Conservation (phyloP, 768 basidiomycete species). For the Termitomyces sp. region DNA sequence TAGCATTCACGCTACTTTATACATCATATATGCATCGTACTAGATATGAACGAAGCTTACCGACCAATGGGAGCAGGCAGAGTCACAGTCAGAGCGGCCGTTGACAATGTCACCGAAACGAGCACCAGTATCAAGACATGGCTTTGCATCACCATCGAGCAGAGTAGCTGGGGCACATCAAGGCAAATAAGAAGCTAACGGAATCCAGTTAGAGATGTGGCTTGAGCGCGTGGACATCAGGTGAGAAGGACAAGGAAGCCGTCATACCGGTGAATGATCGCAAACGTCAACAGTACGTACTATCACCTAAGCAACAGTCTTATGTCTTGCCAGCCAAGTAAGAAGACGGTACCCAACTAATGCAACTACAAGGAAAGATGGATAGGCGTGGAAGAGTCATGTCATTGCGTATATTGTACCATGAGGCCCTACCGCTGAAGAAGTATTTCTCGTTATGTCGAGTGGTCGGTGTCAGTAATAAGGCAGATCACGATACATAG, state of each 20-base stretch:
- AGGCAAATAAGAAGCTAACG: not conserved
- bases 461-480: not conserved
- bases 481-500: not conserved
- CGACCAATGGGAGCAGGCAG: slow-evolving; percentile 3
- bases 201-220: not conserved
- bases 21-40: not conserved
- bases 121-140: not conserved
- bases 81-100: slow-evolving; percentile 11
- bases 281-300: not conserved
- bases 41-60: not conserved
- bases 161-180: slow-evolving; percentile 6
- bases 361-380: not conserved
- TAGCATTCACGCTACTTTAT: slow-evolving; percentile 3
- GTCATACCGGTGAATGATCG: not conserved
- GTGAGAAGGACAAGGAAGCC: not conserved
- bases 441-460: not conserved
- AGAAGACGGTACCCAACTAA: not conserved
- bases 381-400: not conserved
- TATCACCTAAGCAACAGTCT: not conserved
- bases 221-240: not conserved
- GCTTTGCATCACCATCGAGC: slow-evolving; percentile 10
- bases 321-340: not conserved
- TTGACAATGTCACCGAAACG: not conserved
- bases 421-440: not conserved
- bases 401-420: not conserved